A percentile compares a stretch with the other conserved stretches of the same genome.
Conservation (phyloP, 1,284 basidiomycete species). For the Apiotrichum siamense region DNA sequence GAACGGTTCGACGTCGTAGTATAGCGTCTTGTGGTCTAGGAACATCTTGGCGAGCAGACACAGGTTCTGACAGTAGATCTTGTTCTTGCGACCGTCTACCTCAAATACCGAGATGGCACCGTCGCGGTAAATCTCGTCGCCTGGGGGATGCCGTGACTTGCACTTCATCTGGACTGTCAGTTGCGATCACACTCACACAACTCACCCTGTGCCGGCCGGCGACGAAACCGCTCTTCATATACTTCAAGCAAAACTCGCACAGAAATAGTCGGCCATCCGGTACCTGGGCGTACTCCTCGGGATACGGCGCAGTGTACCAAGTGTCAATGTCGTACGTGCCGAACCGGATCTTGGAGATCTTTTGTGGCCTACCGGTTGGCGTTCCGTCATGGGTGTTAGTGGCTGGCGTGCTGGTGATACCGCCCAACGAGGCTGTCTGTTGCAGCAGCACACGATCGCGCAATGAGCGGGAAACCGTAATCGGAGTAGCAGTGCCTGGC, state of each 20-base stretch:
- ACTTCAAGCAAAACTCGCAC: constrained; percentile 97
- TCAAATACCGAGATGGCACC: constrained; percentile 87
- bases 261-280: constrained; percentile 92
- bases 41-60: constrained; percentile 99
- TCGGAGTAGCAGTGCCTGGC: constrained; percentile 3
- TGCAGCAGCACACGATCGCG: constrained; percentile 38
- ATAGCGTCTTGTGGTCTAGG: constrained; percentile 97
- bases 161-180: constrained; percentile 71
- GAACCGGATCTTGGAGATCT: constrained; percentile 81
- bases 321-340: constrained; percentile 94
- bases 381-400: neutral
- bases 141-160: constrained; percentile 89
- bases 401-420: constrained; percentile 4
- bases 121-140: constrained; percentile 97
- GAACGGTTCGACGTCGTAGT: constrained; percentile 99
- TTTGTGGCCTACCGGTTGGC: constrained; percentile 23
- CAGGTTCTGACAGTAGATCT: constrained; percentile 99
- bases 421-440: constrained; percentile 21
- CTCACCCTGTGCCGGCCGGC: constrained; percentile 77
- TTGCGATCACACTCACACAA: neutral
- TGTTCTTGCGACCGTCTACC: constrained; percentile 96
- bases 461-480: constrained; percentile 27
- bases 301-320: constrained; percentile 98
- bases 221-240: constrained; percentile 93
- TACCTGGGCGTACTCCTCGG: constrained; percentile 91